These are phyloP conservation scores for slime mould (Dictyostelium discoideum) DNA, from an alignment of 78 protist species.

Conservation along the genomic window DNA sequence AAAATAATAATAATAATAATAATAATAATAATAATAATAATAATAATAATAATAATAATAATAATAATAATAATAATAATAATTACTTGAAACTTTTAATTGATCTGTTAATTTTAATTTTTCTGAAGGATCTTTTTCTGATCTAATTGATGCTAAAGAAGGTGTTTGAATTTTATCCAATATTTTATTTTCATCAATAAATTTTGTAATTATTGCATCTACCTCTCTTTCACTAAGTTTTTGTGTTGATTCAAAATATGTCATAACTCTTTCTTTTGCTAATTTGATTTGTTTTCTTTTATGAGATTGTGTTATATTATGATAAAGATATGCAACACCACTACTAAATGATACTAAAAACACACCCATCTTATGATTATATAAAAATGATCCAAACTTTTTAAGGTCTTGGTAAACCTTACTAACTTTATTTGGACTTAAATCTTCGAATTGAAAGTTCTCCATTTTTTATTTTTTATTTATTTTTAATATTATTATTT, in stretches of 20 bases:
- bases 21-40: not conserved
- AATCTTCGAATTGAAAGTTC: not conserved
- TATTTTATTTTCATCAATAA: not conserved
- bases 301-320: not conserved
- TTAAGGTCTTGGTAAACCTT: not conserved
- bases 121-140: not conserved
- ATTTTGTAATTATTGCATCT: not conserved
- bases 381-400: not conserved
- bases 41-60: too few species aligned
- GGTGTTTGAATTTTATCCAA: constrained; percentile 17
- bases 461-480: not conserved
- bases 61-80: not conserved
- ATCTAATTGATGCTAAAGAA: constrained; percentile 7
- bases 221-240: not conserved
- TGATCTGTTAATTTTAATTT: constrained; percentile 2
- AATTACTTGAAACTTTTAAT: constrained; percentile 12
- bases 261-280: constrained; percentile 5
- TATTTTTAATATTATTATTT: not conserved
- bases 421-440: not conserved
- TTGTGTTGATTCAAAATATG: not conserved
- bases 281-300: not conserved
- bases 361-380: constrained; percentile 1
- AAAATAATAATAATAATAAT: not conserved
- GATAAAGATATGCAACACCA: constrained; percentile 15
- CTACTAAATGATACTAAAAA: constrained; percentile 15